Evolutionary conservation across 371 early-diverging fungal species (phyloP).

Genomic region (Parasitella parasitica): DNA sequence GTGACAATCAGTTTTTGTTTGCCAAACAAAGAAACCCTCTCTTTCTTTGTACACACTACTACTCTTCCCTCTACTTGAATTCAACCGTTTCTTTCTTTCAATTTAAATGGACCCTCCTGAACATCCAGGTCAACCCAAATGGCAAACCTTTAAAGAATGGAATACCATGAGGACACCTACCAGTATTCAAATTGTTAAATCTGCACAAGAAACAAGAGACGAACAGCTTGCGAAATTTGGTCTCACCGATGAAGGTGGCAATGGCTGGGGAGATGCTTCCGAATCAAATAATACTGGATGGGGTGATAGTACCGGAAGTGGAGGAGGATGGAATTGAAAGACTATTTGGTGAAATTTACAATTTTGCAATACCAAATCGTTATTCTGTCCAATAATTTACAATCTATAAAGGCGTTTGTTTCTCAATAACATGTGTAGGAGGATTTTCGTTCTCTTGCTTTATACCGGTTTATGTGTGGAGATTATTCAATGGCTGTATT

Average conservation of each 20-base stretch:
- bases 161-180: conserved; percentile 6
- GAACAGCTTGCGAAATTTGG: conserved; percentile 16
- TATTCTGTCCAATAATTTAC: background rate
- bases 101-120: conserved; percentile 3
- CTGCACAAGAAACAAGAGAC: conserved; percentile 5
- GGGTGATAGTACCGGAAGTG: conserved; percentile 8
- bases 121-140: conserved; percentile 27
- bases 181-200: conserved; percentile 1
- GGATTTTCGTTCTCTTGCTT: background rate
- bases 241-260: conserved; percentile 5
- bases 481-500: background rate
- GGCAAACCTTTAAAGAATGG: conserved; percentile 26
- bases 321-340: conserved; percentile 5
- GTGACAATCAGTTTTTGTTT: no score
- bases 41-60: background rate
- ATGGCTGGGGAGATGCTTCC: conserved; percentile 22
- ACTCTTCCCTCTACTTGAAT: background rate
- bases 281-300: conserved; percentile 21
- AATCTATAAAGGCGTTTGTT: background rate
- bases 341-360: background rate
- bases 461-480: background rate
- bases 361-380: background rate
- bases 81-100: background rate
- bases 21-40: background rate
- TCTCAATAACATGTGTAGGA: background rate